phyloP scores from a whole-genome alignment of 176 grass and related monocot genomes.

The Eleusine coracana region DNA sequence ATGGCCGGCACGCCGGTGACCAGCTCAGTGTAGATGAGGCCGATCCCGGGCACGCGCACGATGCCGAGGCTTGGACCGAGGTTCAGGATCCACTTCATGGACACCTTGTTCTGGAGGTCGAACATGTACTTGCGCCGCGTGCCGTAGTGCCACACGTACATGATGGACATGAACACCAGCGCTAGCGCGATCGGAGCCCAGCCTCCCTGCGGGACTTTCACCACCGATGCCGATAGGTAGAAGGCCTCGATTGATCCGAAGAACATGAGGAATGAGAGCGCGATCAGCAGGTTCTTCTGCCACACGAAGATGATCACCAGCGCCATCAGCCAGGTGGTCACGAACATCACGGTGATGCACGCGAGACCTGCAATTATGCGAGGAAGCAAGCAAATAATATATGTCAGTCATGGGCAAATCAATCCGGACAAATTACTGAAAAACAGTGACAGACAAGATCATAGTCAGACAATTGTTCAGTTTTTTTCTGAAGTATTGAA shows the following conservation, averaged over 20 bases:
- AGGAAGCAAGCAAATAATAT: neutral
- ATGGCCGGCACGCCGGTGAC: conserved; percentile 73
- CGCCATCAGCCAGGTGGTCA: conserved; percentile 72
- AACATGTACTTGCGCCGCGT: conserved; percentile 60
- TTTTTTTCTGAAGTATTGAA: neutral
- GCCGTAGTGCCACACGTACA: conserved; percentile 85
- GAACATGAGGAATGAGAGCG: conserved; percentile 52
- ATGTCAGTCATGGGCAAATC: conserved; percentile 21
- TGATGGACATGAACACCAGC: conserved; percentile 61
- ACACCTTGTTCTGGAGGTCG: conserved; percentile 85
- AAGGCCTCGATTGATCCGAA: conserved; percentile 56
- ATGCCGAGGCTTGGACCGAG: conserved; percentile 79
- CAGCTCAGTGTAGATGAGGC: conserved; percentile 75
- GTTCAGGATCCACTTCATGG: conserved; percentile 76
- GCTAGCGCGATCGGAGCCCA: conserved; percentile 63
- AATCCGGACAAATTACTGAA: neutral
- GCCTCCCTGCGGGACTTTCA: conserved; percentile 72
- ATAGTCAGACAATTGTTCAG: neutral
- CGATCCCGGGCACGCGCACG: conserved; percentile 73
- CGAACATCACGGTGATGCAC: conserved; percentile 69
- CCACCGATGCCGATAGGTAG: conserved; percentile 58
- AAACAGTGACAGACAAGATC: neutral
- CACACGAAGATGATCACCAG: conserved; percentile 75
- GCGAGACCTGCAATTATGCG: conserved; percentile 58
- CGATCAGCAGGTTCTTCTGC: conserved; percentile 51